Evolutionary conservation across 2,329 filamentous ascomycete genomes (phyloP).

Genomic region (Hyphodiscus sp.): DNA sequence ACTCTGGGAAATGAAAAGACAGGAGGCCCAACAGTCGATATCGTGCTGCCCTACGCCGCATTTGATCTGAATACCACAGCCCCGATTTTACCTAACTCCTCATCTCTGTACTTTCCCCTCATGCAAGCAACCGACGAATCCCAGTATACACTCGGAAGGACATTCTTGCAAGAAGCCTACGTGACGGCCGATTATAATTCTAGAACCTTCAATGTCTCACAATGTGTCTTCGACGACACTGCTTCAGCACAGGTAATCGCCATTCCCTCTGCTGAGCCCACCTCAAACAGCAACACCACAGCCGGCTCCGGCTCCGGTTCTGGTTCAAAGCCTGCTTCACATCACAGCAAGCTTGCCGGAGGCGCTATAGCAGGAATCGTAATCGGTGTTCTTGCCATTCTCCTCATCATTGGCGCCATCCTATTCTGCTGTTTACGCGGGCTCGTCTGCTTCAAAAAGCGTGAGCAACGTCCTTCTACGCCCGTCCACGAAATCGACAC

Average conservation of each 20-base stretch:
- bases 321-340: neutral
- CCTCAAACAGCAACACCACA: conserved; percentile 1
- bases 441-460: neutral
- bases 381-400: conserved; percentile 9
- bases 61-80: conserved; percentile 22
- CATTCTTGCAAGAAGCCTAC: conserved; percentile 28
- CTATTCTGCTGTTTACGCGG: conserved; percentile 10
- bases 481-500: conserved; percentile 15
- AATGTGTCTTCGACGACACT: conserved; percentile 18
- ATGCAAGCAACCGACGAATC: conserved; percentile 14
- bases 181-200: conserved; percentile 26
- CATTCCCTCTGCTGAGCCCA: conserved; percentile 11
- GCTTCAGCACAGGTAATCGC: conserved; percentile 9
- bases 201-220: conserved; percentile 24
- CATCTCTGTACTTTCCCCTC: conserved; percentile 25
- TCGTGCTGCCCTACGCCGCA: conserved; percentile 24
- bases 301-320: neutral
- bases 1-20: conserved; percentile 19
- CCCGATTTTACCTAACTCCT: conserved; percentile 15
- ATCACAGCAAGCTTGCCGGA: conserved; percentile 1
- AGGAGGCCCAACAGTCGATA: conserved; percentile 16
- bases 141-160: conserved; percentile 24
- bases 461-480: neutral
- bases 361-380: conserved; percentile 21
- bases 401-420: conserved; percentile 9